These are phyloP conservation scores for Rosa rugosa DNA, from an alignment of 306 rosid genomes.

Conservation along the genomic window DNA sequence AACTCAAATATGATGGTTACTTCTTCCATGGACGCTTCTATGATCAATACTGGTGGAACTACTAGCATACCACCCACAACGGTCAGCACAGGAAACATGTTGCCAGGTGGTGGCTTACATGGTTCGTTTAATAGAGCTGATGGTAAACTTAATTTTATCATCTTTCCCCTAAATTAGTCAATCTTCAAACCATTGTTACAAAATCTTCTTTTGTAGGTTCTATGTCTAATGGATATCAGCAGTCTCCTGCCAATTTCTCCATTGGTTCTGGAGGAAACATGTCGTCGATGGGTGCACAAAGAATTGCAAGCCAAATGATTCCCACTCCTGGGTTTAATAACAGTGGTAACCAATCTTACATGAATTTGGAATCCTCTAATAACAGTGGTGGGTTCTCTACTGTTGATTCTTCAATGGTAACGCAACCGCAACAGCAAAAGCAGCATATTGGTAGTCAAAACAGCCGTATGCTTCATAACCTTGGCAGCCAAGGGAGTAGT, in stretches of 20 bases:
- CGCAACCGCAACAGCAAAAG: constrained; percentile 74
- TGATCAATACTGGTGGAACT: constrained; percentile 53
- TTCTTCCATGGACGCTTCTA: constrained; percentile 62
- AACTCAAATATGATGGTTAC: constrained; percentile 66
- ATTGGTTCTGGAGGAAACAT: constrained; percentile 67
- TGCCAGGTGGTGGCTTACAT: constrained; percentile 58
- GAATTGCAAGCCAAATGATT: constrained; percentile 88
- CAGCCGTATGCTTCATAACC: constrained; percentile 64
- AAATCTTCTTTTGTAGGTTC: constrained; percentile 53
- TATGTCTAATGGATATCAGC: constrained; percentile 84
- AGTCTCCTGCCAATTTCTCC: constrained; percentile 60
- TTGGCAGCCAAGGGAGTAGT: constrained; percentile 69
- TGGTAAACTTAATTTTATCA: constrained; percentile 42
- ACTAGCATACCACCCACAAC: constrained; percentile 48
- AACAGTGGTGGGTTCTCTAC: constrained; percentile 61
- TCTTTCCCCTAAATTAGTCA: constrained; percentile 10
- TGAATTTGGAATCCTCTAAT: constrained; percentile 61
- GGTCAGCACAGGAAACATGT: constrained; percentile 62
- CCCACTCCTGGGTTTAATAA: constrained; percentile 90
- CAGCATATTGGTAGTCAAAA: constrained; percentile 74
- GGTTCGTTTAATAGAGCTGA: constrained; percentile 67
- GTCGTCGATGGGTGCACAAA: constrained; percentile 64
- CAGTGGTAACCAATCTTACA: constrained; percentile 55
- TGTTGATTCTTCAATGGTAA: constrained; percentile 58
- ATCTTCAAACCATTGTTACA: constrained; percentile 9